Conservation (phyloP, 1,284 basidiomycete genomes). For the Apiotrichum laibachii region DNA sequence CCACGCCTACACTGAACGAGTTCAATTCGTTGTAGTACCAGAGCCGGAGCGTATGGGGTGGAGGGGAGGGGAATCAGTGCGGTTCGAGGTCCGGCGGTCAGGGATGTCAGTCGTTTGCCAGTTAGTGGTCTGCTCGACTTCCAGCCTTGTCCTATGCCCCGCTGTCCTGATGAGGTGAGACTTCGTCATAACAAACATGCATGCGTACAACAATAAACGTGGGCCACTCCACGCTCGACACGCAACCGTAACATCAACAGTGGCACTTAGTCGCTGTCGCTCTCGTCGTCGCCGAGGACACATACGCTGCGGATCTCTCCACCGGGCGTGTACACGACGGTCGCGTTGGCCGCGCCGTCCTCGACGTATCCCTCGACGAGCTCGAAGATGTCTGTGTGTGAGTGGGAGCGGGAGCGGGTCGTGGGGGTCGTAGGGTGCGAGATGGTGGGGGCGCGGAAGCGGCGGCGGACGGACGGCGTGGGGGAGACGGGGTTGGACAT, state of each 20-base stretch:
- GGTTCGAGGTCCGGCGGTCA: too few relatives aligned
- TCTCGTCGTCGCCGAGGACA: slow-evolving; percentile 38
- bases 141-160: too few relatives aligned
- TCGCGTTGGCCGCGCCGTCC: slow-evolving; percentile 48
- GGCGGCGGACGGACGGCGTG: slow-evolving; percentile 29
- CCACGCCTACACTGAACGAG: too few relatives aligned
- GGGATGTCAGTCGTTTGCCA: too few relatives aligned
- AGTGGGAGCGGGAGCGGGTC: slow-evolving; percentile 38
- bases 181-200: neutral
- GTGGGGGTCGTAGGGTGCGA: slow-evolving; percentile 30
- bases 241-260: too few relatives aligned
- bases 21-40: too few relatives aligned
- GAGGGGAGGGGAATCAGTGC: too few relatives aligned
- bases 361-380: slow-evolving; percentile 48
- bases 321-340: slow-evolving; percentile 46
- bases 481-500: slow-evolving; percentile 32
- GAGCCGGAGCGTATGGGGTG: too few relatives aligned
- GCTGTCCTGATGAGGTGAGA: neutral
- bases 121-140: too few relatives aligned
- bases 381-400: slow-evolving; percentile 46
- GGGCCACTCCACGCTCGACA: neutral
- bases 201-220: slow-evolving; percentile 5
- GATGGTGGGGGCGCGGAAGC: slow-evolving; percentile 34
- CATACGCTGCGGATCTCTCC: slow-evolving; percentile 42
- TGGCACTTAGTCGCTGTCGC: slow-evolving; percentile 13